These are phyloP conservation scores for Ophiocordyceps robertsii DNA, from an alignment of 2,329 filamentous ascomycete species.

Conservation along the genomic window DNA sequence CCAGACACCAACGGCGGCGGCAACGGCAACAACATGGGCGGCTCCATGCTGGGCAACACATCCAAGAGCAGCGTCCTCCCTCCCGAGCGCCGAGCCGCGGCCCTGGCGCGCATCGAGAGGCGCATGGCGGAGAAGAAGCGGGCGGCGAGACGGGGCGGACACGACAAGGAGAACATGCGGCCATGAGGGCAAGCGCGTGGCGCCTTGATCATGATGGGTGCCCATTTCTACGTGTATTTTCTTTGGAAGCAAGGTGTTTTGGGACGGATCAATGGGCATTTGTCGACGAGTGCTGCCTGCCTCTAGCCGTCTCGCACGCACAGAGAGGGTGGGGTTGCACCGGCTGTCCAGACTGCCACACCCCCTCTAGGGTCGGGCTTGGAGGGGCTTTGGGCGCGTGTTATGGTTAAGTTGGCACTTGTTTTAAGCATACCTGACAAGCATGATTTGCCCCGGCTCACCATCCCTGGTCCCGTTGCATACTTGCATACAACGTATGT, in stretches of 20 bases:
- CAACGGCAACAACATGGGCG: slow-evolving; percentile 9
- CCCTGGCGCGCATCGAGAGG: slow-evolving; percentile 39
- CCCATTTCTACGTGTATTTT: neutral
- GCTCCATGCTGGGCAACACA: slow-evolving; percentile 21
- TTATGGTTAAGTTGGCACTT: neutral
- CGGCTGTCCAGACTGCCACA: neutral
- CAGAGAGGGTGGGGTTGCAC: neutral
- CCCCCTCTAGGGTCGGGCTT: neutral
- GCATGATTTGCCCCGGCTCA: neutral
- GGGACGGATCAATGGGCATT: neutral
- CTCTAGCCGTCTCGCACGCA: neutral
- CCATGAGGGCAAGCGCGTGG: slow-evolving; percentile 11
- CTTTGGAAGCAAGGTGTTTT: slow-evolving; percentile 10
- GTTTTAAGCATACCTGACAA: neutral
- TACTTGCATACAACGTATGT: neutral
- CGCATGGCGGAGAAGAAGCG: slow-evolving; percentile 37
- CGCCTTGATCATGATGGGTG: neutral
- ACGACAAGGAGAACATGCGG: slow-evolving; percentile 39
- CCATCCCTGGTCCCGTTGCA: neutral
- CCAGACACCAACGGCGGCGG: slow-evolving; percentile 14
- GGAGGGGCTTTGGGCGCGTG: no score
- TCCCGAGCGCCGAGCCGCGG: slow-evolving; percentile 37
- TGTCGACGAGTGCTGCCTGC: neutral
- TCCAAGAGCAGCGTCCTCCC: slow-evolving; percentile 31
- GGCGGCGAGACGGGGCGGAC: slow-evolving; percentile 15